Conservation (phyloP, 805 yeast genomes). For the Candida coleopterorum region DNA sequence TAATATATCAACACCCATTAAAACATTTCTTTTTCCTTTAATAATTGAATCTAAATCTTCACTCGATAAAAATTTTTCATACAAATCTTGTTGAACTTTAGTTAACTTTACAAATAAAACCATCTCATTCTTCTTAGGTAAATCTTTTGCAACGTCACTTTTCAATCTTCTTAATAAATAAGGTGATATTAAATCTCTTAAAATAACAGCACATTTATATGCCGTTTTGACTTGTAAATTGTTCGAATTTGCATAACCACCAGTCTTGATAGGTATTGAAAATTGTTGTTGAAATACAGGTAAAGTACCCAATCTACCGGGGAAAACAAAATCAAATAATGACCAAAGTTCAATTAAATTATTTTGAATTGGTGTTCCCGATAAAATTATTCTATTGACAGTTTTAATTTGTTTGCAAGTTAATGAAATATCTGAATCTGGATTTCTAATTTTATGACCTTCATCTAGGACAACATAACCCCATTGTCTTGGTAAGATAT, state of each 20-base stretch:
- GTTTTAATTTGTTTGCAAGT: conserved; percentile 82
- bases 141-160: conserved; percentile 89
- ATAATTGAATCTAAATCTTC: conserved; percentile 69
- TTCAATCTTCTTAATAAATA: conserved; percentile 83
- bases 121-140: conserved; percentile 91
- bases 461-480: conserved; percentile 90
- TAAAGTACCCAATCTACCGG: conserved; percentile 89
- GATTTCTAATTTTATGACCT: conserved; percentile 95
- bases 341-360: conserved; percentile 92
- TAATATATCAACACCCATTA: conserved; percentile 85
- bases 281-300: conserved; percentile 94
- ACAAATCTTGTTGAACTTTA: conserved; percentile 64
- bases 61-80: conserved; percentile 68
- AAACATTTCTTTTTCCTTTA: conserved; percentile 72
- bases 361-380: conserved; percentile 97
- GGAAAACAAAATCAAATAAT: conserved; percentile 88
- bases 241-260: conserved; percentile 98
- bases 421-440: conserved; percentile 82
- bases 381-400: conserved; percentile 77
- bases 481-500: conserved; percentile 70
- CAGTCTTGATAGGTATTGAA: conserved; percentile 86
- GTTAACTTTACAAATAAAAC: conserved; percentile 90
- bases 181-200: conserved; percentile 86
- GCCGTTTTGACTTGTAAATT: conserved; percentile 96
- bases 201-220: conserved; percentile 88